A percentile compares a stretch with the other conserved stretches of the same genome.
Conservation (phyloP, 1,284 basidiomycete genomes). For the Ganoderma sinense region DNA sequence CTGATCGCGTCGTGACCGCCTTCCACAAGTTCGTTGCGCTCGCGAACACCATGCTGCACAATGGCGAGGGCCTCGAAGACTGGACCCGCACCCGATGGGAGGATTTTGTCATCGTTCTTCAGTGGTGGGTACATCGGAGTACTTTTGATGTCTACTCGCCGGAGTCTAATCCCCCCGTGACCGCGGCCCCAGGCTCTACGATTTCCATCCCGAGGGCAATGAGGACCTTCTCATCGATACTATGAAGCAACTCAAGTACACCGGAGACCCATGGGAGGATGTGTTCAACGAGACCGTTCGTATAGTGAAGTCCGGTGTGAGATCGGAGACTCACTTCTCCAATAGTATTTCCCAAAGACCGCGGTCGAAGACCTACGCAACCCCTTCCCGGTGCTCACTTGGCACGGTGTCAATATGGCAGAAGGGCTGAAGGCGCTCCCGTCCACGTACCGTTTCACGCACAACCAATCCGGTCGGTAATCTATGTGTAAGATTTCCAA, state of each 20-base stretch:
- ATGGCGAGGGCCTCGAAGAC: conserved; percentile 56
- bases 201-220: conserved; percentile 57
- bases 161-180: not conserved
- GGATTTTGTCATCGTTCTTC: conserved; percentile 60
- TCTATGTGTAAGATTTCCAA: not conserved
- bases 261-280: conserved; percentile 60
- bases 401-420: conserved; percentile 68
- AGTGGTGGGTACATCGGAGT: conserved; percentile 51
- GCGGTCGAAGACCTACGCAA: conserved; percentile 43
- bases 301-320: not conserved
- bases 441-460: conserved; percentile 62
- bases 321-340: not conserved
- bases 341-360: conserved; percentile 51
- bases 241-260: conserved; percentile 59
- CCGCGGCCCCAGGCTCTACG: conserved; percentile 53
- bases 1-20: conserved; percentile 52
- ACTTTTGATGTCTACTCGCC: not conserved
- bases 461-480: conserved; percentile 57
- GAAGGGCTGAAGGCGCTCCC: conserved; percentile 66
- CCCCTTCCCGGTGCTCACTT: conserved; percentile 45
- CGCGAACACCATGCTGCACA: conserved; percentile 64
- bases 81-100: conserved; percentile 67
- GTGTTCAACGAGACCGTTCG: conserved; percentile 37
- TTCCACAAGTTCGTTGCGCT: conserved; percentile 59
- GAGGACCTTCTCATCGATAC: conserved; percentile 61